Conservation (phyloP, 306 rosid genomes). For the Ochetophila trinervis region DNA sequence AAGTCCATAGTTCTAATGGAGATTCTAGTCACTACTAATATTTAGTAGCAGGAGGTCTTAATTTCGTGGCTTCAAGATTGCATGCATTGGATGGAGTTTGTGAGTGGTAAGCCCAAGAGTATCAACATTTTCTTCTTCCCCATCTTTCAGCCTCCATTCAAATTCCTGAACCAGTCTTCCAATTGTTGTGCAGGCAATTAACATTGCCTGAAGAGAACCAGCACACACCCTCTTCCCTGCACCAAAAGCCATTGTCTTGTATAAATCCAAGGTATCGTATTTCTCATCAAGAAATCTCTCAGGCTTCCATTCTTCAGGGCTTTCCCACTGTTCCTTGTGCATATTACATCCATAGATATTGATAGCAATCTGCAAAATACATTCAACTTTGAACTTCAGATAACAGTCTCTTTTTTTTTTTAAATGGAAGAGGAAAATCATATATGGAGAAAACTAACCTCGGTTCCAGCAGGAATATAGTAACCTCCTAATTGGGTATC, state of each 20-base stretch:
- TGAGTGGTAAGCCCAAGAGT: constrained; percentile 79
- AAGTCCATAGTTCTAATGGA: no score
- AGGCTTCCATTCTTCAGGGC: constrained; percentile 67
- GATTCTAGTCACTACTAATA: no score
- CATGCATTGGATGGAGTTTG: constrained; percentile 64
- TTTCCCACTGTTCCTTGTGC: constrained; percentile 73
- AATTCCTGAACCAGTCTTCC: constrained; percentile 80
- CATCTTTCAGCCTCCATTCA: constrained; percentile 67
- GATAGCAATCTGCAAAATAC: constrained; percentile 57
- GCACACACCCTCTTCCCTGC: constrained; percentile 95
- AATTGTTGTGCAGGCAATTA: constrained; percentile 52
- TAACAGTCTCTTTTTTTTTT: background rate
- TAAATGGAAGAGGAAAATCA: background rate
- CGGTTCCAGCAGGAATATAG: constrained; percentile 76
- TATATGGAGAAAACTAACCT: constrained; percentile 34
- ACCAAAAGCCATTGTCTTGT: constrained; percentile 95
- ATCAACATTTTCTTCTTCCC: constrained; percentile 69
- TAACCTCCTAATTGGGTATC: constrained; percentile 80
- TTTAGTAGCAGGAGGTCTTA: background rate
- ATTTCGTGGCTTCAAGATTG: constrained; percentile 50
- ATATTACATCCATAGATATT: constrained; percentile 90
- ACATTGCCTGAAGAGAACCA: constrained; percentile 76
- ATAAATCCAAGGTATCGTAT: constrained; percentile 56
- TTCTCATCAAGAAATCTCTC: constrained; percentile 79
- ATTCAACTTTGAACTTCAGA: no score